Evolutionary conservation across 805 yeast genomes (phyloP), one percentile per base, ranked within the genome.

Genomic region (Nakazawaea wyomingensis): DNA sequence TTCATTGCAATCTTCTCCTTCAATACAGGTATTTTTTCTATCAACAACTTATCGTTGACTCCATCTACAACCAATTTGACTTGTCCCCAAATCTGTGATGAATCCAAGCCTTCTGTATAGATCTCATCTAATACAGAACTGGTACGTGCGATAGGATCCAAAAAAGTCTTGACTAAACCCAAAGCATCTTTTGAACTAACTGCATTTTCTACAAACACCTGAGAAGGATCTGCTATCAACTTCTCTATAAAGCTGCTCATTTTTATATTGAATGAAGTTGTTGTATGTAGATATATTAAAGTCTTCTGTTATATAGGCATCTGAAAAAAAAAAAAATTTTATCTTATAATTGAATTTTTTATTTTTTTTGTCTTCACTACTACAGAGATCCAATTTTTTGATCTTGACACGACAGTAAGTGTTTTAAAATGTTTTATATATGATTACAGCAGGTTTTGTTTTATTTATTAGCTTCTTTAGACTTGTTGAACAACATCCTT

Each of bases 1-100:
- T 52, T 34, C 34, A 48, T 53, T 3, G 62, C 66, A 33, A 55
- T 55, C 28, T 53, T 53, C 46, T 63, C 64, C 49, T 66, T 74
- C 45, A 82, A 55, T 29, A 64, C 68, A 2, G 80, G 80, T 34
- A 87, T 73, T 41, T 72, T 71, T 16, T 70, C 76, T 43, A 69
- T 71, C 56, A 85, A 57, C 28, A 88, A 62, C 34, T 72, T 69
- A 37, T 82, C 88, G 21, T 82, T 79, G 10, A 84, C 83, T 6
- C 82, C 83, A 46, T 89, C 96, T 30, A 88, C 66, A 16, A 91
- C 82, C 65, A 91, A 74, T 61, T 85, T 87, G 2, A 86, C 82
- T 62, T 91, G 98, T 44, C 91, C 95, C 88, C 91, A 91, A 0
- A 93, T 89, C 58, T 91, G 98, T 31, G 83, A 75, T 19, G 96